Evolutionary conservation across 1,284 basidiomycete species (phyloP).

Genomic region (Lentinula novae-zelandiae): DNA sequence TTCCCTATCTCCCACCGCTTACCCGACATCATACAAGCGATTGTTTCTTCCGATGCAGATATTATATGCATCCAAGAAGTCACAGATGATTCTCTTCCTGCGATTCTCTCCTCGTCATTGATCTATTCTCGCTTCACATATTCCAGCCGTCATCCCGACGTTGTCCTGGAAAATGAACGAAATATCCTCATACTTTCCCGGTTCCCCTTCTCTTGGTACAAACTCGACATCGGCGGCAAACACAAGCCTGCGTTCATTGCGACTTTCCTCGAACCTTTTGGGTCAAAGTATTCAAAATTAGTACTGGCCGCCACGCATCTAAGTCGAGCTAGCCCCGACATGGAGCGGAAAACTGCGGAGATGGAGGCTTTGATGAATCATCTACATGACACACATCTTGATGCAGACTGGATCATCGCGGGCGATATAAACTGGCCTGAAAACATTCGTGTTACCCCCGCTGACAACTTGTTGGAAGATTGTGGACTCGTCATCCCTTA

Average conservation of each 20-base stretch:
- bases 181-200: conserved; percentile 18
- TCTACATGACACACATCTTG: conserved; percentile 8
- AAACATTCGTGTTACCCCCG: conserved; percentile 1
- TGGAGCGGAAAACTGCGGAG: conserved; percentile 16
- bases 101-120: conserved; percentile 6
- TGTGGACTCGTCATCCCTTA: background rate
- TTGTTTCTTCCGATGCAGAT: conserved; percentile 15
- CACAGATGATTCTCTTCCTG: conserved; percentile 15
- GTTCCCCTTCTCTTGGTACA: conserved; percentile 14
- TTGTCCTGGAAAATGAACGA: conserved; percentile 16
- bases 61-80: conserved; percentile 20
- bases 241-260: conserved; percentile 18
- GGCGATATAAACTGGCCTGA: conserved; percentile 19
- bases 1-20: conserved; percentile 13
- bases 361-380: conserved; percentile 10
- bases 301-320: conserved; percentile 18
- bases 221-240: conserved; percentile 14
- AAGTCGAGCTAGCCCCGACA: conserved; percentile 5
- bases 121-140: conserved; percentile 11
- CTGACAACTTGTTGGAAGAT: conserved; percentile 6
- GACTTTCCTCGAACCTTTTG: background rate
- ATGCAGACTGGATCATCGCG: conserved; percentile 18
- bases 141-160: conserved; percentile 13
- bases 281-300: background rate
- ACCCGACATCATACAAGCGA: conserved; percentile 8